phyloP scores from a whole-genome alignment of 441 rosid genomes.

The Breynia disticha region DNA sequence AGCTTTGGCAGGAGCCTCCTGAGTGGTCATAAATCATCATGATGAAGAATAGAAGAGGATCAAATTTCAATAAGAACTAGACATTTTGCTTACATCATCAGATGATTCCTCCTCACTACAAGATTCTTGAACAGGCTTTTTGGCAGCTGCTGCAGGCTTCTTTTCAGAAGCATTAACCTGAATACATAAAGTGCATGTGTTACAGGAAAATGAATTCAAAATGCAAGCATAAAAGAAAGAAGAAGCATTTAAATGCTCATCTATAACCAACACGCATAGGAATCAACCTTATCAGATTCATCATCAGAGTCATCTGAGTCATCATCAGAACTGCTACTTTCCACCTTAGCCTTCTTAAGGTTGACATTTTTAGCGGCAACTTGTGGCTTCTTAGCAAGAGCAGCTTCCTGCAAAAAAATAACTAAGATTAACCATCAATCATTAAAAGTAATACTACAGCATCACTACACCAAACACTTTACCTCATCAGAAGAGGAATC shows the following conservation, averaged over 20 bases:
- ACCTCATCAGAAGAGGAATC: constrained; percentile 15
- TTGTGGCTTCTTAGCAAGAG: constrained; percentile 11
- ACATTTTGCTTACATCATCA: background rate
- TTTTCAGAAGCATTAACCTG: constrained; percentile 27
- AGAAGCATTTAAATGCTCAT: background rate
- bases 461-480: background rate
- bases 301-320: constrained; percentile 11
- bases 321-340: constrained; percentile 1
- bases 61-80: background rate
- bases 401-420: constrained; percentile 3
- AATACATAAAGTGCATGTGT: background rate
- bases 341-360: constrained; percentile 5
- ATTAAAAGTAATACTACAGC: background rate
- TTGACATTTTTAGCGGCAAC: constrained; percentile 12
- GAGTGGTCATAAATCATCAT: background rate
- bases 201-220: background rate
- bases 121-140: constrained; percentile 8
- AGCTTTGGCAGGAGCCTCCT: constrained; percentile 13
- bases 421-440: background rate
- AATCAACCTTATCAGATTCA: constrained; percentile 4
- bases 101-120: constrained; percentile 24
- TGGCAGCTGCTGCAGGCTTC: constrained; percentile 12
- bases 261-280: too few relatives aligned
- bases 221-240: background rate
- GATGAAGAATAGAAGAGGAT: background rate